Evolutionary conservation across 225 moss, liverwort and hornwort genomes (phyloP), one percentile per base, ranked within the genome.

Genomic region (Lunularia cruciata): DNA sequence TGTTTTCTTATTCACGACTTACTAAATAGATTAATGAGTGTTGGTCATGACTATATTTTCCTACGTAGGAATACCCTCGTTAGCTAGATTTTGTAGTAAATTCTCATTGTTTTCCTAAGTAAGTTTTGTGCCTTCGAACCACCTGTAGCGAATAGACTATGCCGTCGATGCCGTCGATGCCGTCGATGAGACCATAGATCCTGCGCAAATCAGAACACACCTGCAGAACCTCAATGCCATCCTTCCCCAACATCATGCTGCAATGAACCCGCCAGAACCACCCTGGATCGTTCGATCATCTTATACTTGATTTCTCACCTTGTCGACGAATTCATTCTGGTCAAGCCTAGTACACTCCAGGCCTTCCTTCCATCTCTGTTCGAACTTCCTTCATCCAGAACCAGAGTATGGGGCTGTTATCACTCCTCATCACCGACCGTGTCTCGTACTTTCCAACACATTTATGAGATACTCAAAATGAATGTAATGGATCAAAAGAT

Each of bases 251-350:
- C 46, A 46, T 46, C 30, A 5, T 64, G 27, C 25, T 46, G 15
- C 45, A 16, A 3, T 46, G 8, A 13, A 64, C 16, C 63, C 28
- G 42, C 63, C 27, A 31, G 63, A 64, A 46, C 28, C 63, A 18
- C 9, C 23, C 4, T 8, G 25, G 20, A 31, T 9, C 18, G 18
- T 10, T 14, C 22, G 12, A 38, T 13, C 11, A 61, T 23, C 22
- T 0, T 2, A 5, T 9, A 9, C 3, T 38, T 25, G 18, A 13
- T 20, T 38, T 0, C 39, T n/a, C 26, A 42, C 45, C 14, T 22
- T 64, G 16, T 64, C 63, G 63, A 64, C 46, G 30, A 64, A 46
- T 46, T 31, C n/a, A 42, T 63, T 63, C 22, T 25, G 45, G 63
- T 46, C 19, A 46, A 64, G 15, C 63, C 10, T 64, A 64, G 2